These are phyloP conservation scores for Aspergillus oerlinghausenensis DNA, from an alignment of 2,329 filamentous ascomycete genomes.

Conservation along the genomic window DNA sequence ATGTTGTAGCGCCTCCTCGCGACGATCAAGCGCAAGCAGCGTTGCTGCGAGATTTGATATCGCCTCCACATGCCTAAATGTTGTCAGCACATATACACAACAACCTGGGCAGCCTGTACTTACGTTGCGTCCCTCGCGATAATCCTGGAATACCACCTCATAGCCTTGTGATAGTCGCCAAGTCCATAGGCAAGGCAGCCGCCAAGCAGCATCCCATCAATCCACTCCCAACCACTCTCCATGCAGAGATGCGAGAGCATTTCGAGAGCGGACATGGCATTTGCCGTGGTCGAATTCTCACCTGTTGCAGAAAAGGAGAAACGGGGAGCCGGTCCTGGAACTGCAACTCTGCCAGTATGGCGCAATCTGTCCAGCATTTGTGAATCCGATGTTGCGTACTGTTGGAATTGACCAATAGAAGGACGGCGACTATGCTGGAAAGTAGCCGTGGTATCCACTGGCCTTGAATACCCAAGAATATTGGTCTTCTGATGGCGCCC, in stretches of 20 bases:
- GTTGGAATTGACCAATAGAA: constrained; percentile 22
- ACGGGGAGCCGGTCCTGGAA: constrained; percentile 27
- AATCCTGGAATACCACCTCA: constrained; percentile 52
- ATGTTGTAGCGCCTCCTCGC: constrained; percentile 76
- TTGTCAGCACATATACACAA: constrained; percentile 17
- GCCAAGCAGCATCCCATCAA: constrained; percentile 85
- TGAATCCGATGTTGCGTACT: constrained; percentile 22
- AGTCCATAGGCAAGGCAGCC: constrained; percentile 90
- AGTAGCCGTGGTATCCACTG: constrained; percentile 12
- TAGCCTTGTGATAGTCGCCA: constrained; percentile 69
- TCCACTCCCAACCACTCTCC: constrained; percentile 80
- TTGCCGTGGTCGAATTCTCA: constrained; percentile 45
- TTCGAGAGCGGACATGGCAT: constrained; percentile 64
- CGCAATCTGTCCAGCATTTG: constrained; percentile 28
- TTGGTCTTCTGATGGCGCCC: constrained; percentile 19
- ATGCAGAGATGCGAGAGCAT: constrained; percentile 71
- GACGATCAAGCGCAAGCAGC: constrained; percentile 74
- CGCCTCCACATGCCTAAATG: constrained; percentile 75
- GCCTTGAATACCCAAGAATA: constrained; percentile 7
- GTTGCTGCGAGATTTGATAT: constrained; percentile 91
- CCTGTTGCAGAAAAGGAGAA: constrained; percentile 28
- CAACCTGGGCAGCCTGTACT: constrained; percentile 24
- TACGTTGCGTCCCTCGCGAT: constrained; percentile 54
- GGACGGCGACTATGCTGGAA: constrained; percentile 16
- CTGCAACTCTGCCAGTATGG: constrained; percentile 28